phyloP scores from a whole-genome alignment of 257 asterid species.

The Plantago ovata region DNA sequence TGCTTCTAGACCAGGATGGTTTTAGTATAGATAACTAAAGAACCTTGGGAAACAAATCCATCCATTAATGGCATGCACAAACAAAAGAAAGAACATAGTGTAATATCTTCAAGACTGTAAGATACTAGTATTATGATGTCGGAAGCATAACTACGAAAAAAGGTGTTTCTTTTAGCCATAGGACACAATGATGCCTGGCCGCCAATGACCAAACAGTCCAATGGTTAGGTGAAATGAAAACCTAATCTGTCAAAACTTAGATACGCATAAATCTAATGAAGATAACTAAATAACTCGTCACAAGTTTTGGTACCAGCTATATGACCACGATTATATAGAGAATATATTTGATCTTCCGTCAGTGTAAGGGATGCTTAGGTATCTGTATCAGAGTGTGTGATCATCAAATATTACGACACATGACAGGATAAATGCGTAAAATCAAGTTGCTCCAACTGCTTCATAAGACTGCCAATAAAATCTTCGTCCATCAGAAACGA shows the following conservation, averaged over 20 bases:
- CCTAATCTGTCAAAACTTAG: background rate
- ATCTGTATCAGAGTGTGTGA: too few relatives aligned
- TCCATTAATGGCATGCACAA: background rate
- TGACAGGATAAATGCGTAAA: background rate
- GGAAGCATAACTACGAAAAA: too few relatives aligned
- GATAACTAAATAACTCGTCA: too few relatives aligned
- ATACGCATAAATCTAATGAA: background rate
- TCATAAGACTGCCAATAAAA: background rate
- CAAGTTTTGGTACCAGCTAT: too few relatives aligned
- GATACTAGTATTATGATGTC: background rate
- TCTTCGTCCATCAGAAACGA: background rate
- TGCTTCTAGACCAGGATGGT: background rate
- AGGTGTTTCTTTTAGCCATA: too few relatives aligned
- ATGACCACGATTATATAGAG: too few relatives aligned
- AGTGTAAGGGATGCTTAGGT: background rate
- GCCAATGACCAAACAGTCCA: too few relatives aligned
- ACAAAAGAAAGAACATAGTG: background rate
- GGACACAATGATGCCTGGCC: too few relatives aligned
- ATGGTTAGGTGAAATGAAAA: too few relatives aligned
- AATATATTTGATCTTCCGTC: background rate
- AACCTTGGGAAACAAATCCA: background rate
- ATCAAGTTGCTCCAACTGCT: background rate
- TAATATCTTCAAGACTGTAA: background rate
- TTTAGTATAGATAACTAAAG: slow-evolving; percentile 1
- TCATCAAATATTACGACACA: background rate